These are phyloP conservation scores for Boeremia exigua DNA, from an alignment of 2,329 filamentous ascomycete genomes.

Conservation along the genomic window DNA sequence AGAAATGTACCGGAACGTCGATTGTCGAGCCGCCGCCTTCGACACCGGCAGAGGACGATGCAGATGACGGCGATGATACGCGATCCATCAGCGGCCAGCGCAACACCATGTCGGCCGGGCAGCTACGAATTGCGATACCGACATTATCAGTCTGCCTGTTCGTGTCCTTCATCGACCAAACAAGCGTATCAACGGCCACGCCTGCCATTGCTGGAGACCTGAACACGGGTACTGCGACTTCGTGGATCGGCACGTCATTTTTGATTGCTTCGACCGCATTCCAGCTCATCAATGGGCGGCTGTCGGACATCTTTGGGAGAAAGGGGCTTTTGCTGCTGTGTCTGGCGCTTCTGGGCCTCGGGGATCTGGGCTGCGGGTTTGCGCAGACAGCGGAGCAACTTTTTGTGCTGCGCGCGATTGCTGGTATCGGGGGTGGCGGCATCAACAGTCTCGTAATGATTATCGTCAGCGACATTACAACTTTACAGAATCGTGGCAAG, in stretches of 20 bases:
- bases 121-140: slow-evolving; percentile 60
- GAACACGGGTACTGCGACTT: slow-evolving; percentile 28
- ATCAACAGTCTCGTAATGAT: slow-evolving; percentile 55
- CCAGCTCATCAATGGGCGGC: slow-evolving; percentile 59
- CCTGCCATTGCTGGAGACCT: slow-evolving; percentile 47
- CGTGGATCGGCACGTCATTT: slow-evolving; percentile 35
- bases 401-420: slow-evolving; percentile 61
- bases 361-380: slow-evolving; percentile 60
- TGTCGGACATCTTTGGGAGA: slow-evolving; percentile 60
- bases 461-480: slow-evolving; percentile 59
- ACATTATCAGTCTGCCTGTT: slow-evolving; percentile 61
- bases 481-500: slow-evolving; percentile 54
- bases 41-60: not conserved
- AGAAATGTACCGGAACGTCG: too few species aligned
- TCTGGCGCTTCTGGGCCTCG: slow-evolving; percentile 57
- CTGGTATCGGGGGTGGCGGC: slow-evolving; percentile 59
- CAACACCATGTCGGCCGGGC: slow-evolving; percentile 60
- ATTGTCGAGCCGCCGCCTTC: not conserved
- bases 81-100: slow-evolving; percentile 52
- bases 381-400: slow-evolving; percentile 54
- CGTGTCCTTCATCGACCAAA: slow-evolving; percentile 64
- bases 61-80: slow-evolving; percentile 15
- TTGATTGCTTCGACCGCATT: slow-evolving; percentile 48
- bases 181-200: slow-evolving; percentile 49
- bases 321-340: slow-evolving; percentile 44